Evolutionary conservation across 1,139 yeast species (phyloP), one percentile per base, ranked within the genome.

Genomic region (Arxiozyma telluris): DNA sequence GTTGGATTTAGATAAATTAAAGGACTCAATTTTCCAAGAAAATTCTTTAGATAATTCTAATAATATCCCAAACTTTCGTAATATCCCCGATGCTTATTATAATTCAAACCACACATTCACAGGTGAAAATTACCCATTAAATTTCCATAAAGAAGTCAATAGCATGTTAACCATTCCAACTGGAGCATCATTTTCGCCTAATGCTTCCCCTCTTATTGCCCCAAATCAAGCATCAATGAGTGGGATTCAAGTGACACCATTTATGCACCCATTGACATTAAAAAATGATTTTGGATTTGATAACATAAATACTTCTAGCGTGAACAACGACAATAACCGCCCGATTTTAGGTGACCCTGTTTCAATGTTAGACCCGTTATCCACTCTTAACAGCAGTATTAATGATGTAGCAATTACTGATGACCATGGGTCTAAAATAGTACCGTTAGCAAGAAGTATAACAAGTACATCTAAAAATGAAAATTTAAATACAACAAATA

Each of bases 121-220:
- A 44, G 27, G 11, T 17, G n/a, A 4, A n/a, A 17, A 25, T 25
- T 7, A 17, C 11, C 11, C 15, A n/a, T 11, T n/a, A 44, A 25
- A 27, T n/a, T 4, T 22, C 9, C 34, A 44, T 25, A 47, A 18
- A 38, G 43, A 41, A 27, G 11, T 48, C 4, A 38, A 38, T 38
- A 12, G 34, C 23, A 46, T 46, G 30, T 30, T 46, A 27, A 42
- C 44, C 18, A 30, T 43, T 4, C 50, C 48, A 6, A 34, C 47
- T 18, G 66, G 60, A 5, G 52, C 62, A 57, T 55, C 61, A 23
- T 61, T 62, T 49, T 64, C 68, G 18, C 67, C 67, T 15, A 58
- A 58, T 56, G 59, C 58, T 8, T 64, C 68, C 20, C 67, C 68
- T 15, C 51, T 63, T 54, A 63, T 62, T 25, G 61, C 54, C 44